Evolutionary conservation across 306 rosid species (phyloP).

Genomic region (Citrullus mucosospermus): DNA sequence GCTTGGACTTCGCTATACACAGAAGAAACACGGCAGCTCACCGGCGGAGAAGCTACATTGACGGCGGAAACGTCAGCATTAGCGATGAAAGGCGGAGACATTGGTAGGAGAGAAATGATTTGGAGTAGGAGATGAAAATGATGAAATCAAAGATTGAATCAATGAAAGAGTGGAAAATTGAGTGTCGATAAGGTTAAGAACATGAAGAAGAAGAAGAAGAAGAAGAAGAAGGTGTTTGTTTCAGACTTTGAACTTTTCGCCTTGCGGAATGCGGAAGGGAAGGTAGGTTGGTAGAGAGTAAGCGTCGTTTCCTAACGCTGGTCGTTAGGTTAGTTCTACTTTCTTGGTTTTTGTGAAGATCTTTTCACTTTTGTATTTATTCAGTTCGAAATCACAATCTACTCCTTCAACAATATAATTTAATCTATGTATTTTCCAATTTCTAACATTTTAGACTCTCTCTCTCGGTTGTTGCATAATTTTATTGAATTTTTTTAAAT

Average conservation of each 20-base stretch:
- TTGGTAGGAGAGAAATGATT: neutral
- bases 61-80: neutral
- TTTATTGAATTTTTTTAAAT: no score
- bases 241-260: neutral
- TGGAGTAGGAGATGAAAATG: neutral
- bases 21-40: constrained; percentile 24
- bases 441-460: no score
- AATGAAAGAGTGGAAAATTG: neutral
- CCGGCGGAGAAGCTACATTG: neutral
- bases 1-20: constrained; percentile 70
- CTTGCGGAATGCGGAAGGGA: neutral
- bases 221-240: neutral
- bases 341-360: neutral
- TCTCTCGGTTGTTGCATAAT: no score
- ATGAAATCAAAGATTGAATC: neutral
- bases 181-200: neutral
- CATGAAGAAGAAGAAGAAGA: neutral
- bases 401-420: no score
- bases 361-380: no score
- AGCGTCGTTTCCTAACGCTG: neutral
- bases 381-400: no score
- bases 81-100: neutral
- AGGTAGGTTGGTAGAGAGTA: neutral
- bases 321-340: neutral
- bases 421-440: no score